phyloP scores from a whole-genome alignment of 371 early-diverging fungal species.

The Dichotomocladium elegans region DNA sequence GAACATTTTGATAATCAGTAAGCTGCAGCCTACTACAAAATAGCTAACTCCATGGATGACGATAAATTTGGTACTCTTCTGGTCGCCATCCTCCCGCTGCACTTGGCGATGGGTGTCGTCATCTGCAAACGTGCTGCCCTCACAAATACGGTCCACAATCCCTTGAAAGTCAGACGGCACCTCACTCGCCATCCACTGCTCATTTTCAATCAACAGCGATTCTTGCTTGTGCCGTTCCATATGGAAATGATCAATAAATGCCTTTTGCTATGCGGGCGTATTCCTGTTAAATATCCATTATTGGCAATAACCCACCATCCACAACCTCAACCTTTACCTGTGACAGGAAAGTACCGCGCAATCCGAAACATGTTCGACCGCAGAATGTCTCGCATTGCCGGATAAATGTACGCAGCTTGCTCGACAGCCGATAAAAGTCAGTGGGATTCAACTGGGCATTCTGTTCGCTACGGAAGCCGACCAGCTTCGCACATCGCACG shows the following conservation, averaged over 20 bases:
- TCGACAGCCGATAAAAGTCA: conserved; percentile 81
- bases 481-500: conserved; percentile 80
- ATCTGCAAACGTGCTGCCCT: conserved; percentile 21
- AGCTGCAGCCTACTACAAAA: conserved; percentile 81
- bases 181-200: conserved; percentile 91
- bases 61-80: conserved; percentile 41
- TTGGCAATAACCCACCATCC: not conserved
- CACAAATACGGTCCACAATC: conserved; percentile 73
- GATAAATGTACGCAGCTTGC: conserved; percentile 76
- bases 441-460: conserved; percentile 81
- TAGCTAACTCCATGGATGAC: conserved; percentile 62
- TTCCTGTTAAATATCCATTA: not conserved
- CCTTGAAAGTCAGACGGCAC: conserved; percentile 90
- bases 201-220: conserved; percentile 86
- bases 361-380: conserved; percentile 80
- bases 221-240: conserved; percentile 86
- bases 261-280: conserved; percentile 60
- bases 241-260: conserved; percentile 87
- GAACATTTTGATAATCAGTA: conserved; percentile 82
- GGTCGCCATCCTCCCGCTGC: conserved; percentile 2
- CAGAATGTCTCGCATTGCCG: conserved; percentile 68
- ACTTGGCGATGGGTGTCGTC: not conserved
- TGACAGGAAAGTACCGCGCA: conserved; percentile 72
- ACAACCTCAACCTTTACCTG: conserved; percentile 43
- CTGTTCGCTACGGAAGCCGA: conserved; percentile 84